Evolutionary conservation across 2,329 filamentous ascomycete species (phyloP).

Genomic region (Penicillium vulpinum): DNA sequence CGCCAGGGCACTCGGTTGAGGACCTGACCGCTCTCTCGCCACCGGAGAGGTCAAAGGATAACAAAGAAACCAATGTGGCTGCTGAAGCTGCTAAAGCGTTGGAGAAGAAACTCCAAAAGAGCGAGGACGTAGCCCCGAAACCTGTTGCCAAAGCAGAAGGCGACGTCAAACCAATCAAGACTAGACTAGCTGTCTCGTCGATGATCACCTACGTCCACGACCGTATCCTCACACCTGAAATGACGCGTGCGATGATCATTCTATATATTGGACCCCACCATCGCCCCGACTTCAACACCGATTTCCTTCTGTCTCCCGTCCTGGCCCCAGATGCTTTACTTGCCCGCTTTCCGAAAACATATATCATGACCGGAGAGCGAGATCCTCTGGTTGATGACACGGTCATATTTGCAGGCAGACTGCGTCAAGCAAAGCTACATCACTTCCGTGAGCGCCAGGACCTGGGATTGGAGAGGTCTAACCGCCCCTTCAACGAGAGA

Average conservation of each 20-base stretch:
- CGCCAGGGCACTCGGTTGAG: constrained; percentile 77
- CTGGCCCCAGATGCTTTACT: constrained; percentile 83
- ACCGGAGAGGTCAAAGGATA: constrained; percentile 14
- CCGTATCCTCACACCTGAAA: constrained; percentile 88
- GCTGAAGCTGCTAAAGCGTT: constrained; percentile 24
- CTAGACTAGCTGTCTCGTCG: constrained; percentile 89
- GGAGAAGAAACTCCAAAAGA: constrained; percentile 32
- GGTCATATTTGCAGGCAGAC: constrained; percentile 85
- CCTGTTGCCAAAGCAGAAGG: constrained; percentile 34
- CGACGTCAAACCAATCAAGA: constrained; percentile 61
- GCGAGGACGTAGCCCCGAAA: constrained; percentile 39
- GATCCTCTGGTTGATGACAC: constrained; percentile 97
- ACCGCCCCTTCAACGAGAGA: constrained; percentile 66
- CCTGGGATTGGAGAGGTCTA: constrained; percentile 54
- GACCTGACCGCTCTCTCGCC: constrained; percentile 38
- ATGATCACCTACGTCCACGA: constrained; percentile 99
- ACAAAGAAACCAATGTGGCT: constrained; percentile 25
- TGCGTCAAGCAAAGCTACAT: constrained; percentile 74
- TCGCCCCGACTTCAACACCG: constrained; percentile 85
- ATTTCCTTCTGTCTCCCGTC: constrained; percentile 87
- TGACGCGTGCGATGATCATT: constrained; percentile 99
- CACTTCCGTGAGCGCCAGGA: constrained; percentile 58
- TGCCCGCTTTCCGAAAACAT: constrained; percentile 86
- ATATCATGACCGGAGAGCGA: constrained; percentile 90
- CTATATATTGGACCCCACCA: constrained; percentile 93